Evolutionary conservation across 352 stramenopile genomes (phyloP).

Genomic region (Pythium aphanidermatum): DNA sequence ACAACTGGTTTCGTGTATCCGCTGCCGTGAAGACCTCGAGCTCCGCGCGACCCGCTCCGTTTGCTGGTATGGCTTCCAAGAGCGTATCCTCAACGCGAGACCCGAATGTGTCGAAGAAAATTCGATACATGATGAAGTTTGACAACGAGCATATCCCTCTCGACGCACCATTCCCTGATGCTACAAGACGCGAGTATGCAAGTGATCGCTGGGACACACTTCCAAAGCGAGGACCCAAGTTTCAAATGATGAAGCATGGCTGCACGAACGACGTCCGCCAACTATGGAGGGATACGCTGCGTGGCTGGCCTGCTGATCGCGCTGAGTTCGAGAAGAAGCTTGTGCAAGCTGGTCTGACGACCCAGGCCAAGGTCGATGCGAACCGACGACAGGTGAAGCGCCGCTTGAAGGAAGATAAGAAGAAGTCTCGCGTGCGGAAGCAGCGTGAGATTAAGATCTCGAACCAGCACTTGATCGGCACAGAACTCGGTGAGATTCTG

Average conservation of each 20-base stretch:
- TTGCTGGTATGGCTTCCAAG: conserved; percentile 64
- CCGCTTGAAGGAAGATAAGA: conserved; percentile 79
- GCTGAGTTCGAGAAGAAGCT: conserved; percentile 75
- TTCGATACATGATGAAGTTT: conserved; percentile 82
- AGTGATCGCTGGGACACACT: conserved; percentile 72
- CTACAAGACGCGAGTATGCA: conserved; percentile 45
- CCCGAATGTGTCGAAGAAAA: conserved; percentile 79
- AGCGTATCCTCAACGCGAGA: conserved; percentile 78
- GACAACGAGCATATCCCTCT: conserved; percentile 77
- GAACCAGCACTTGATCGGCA: conserved; percentile 85
- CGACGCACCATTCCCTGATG: conserved; percentile 71
- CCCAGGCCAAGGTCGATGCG: conserved; percentile 77
- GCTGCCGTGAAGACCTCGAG: conserved; percentile 71
- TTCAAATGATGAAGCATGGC: conserved; percentile 75
- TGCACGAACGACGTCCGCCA: conserved; percentile 84
- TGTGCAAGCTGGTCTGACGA: conserved; percentile 75
- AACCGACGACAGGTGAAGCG: conserved; percentile 72
- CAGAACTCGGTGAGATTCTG: conserved; percentile 77
- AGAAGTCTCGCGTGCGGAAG: conserved; percentile 72
- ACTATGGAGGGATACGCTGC: conserved; percentile 73
- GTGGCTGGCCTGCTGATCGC: conserved; percentile 63
- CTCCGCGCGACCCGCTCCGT: conserved; percentile 50
- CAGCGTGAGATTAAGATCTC: conserved; percentile 87
- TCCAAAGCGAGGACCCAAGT: conserved; percentile 64
- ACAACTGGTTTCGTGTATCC: conserved; percentile 81